Percentiles rank a stretch among this genome's conserved stretches.
Evolutionary conservation across 2,329 filamentous ascomycete species (phyloP).

Genomic region (Colletotrichum cereale): DNA sequence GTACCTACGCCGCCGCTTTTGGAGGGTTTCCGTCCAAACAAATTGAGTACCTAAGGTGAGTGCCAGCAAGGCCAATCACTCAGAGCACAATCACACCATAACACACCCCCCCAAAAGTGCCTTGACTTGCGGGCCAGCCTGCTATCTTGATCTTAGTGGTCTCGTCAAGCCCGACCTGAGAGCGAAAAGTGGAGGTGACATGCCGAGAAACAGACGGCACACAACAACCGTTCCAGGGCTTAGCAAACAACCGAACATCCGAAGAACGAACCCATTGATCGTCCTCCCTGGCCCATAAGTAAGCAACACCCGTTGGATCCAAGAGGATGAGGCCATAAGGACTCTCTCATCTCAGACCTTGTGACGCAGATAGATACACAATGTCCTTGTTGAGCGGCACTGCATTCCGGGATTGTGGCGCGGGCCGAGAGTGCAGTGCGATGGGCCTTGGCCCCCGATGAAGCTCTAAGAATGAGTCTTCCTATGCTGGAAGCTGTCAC

Average conservation of each 20-base stretch:
- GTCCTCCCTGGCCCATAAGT: background rate
- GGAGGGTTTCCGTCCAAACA: too few species aligned
- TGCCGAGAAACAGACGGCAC: slow-evolving; percentile 14
- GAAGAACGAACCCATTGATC: background rate
- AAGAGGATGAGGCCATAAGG: too few species aligned
- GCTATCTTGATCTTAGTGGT: background rate
- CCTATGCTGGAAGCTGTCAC: too few species aligned
- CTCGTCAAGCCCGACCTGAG: background rate
- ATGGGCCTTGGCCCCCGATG: background rate
- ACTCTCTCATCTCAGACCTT: background rate
- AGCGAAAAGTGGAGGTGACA: background rate
- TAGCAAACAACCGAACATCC: background rate
- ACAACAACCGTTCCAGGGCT: background rate
- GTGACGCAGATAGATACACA: background rate
- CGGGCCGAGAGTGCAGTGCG: background rate
- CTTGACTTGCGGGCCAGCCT: too few species aligned
- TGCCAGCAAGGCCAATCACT: background rate
- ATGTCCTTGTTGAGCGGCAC: background rate
- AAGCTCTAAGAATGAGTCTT: background rate
- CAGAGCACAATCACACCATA: background rate
- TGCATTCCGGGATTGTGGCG: background rate
- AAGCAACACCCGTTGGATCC: background rate
- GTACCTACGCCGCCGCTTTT: too few species aligned
- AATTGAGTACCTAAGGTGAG: too few species aligned
- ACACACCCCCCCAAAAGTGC: background rate